Conservation (phyloP, 768 basidiomycete genomes). For the Serendipita sp. region DNA sequence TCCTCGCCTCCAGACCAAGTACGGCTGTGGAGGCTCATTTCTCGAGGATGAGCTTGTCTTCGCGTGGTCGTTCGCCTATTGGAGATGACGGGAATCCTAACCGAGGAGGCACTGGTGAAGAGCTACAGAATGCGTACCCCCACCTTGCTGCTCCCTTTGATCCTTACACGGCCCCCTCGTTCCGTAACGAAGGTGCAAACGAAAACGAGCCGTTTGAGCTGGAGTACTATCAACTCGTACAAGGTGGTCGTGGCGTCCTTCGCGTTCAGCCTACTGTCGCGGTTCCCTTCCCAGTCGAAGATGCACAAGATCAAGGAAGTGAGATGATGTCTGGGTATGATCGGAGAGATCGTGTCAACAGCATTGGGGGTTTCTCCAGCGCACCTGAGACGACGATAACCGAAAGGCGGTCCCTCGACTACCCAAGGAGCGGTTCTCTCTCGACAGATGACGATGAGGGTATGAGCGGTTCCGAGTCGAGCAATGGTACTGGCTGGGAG, state of each 20-base stretch:
- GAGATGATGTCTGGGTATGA: background rate
- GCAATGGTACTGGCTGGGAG: conserved; percentile 2
- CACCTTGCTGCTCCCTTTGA: background rate
- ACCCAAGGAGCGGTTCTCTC: background rate
- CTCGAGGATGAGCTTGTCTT: background rate
- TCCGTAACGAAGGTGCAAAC: background rate
- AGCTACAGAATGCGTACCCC: background rate
- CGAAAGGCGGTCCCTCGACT: background rate
- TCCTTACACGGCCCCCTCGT: conserved; percentile 2
- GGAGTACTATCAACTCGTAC: conserved; percentile 4
- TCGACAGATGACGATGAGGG: background rate
- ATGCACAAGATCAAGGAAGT: background rate
- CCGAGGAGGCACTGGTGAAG: background rate
- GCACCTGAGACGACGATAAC: background rate
- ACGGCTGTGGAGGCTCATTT: background rate
- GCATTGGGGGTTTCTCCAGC: background rate
- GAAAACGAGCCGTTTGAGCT: background rate
- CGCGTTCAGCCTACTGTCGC: background rate
- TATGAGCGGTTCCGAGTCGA: conserved; percentile 3
- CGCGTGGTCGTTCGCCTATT: background rate
- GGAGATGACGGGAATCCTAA: background rate
- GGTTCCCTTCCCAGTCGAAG: background rate
- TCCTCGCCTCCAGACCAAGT: background rate
- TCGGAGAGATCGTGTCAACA: background rate
- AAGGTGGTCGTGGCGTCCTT: conserved; percentile 2